Percentiles rank a stretch among this genome's conserved stretches.
phyloP scores from a whole-genome alignment of 2,329 filamentous ascomycete genomes.

The Apiospora kogelbergensis region DNA sequence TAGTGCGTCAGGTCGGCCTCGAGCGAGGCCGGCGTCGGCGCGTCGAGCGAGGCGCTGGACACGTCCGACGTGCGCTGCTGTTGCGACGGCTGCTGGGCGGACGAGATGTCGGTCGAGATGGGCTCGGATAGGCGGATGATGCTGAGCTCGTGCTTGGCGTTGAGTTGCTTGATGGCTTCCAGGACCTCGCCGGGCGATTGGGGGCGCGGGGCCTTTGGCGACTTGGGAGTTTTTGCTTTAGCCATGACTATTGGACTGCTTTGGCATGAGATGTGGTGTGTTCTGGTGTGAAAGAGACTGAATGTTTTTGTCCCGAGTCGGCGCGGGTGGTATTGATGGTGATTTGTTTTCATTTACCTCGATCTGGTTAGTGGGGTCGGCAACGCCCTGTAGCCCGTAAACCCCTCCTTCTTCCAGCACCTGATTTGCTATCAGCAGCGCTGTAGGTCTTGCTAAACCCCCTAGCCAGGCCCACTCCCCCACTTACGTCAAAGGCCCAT shows the following conservation, averaged over 20 bases:
- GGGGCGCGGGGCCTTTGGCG: background rate
- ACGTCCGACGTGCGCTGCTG: slow-evolving; percentile 68
- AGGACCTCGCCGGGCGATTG: slow-evolving; percentile 41
- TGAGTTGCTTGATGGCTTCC: slow-evolving; percentile 51
- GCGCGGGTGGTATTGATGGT: background rate
- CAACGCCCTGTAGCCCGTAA: background rate
- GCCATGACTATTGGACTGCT: background rate
- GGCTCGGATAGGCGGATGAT: slow-evolving; percentile 78
- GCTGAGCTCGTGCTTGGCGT: slow-evolving; percentile 62
- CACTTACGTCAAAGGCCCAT: background rate
- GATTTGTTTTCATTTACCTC: background rate
- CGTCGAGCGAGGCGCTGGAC: slow-evolving; percentile 63
- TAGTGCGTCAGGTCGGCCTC: slow-evolving; percentile 87
- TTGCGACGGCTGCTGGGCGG: slow-evolving; percentile 34
- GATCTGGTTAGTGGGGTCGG: background rate
- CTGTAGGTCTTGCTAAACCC: background rate
- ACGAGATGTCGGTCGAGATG: slow-evolving; percentile 54
- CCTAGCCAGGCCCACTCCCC: background rate
- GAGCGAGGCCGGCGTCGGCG: slow-evolving; percentile 72
- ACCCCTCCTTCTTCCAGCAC: background rate
- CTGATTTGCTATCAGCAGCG: background rate
- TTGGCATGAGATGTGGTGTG: background rate
- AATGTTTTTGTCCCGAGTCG: background rate
- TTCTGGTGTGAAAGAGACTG: background rate
- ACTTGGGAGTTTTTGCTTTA: slow-evolving; percentile 7